Percentiles rank a stretch among this genome's conserved stretches.
Evolutionary conservation across 1,139 yeast genomes (phyloP).

Genomic region (Geotrichum australiense): DNA sequence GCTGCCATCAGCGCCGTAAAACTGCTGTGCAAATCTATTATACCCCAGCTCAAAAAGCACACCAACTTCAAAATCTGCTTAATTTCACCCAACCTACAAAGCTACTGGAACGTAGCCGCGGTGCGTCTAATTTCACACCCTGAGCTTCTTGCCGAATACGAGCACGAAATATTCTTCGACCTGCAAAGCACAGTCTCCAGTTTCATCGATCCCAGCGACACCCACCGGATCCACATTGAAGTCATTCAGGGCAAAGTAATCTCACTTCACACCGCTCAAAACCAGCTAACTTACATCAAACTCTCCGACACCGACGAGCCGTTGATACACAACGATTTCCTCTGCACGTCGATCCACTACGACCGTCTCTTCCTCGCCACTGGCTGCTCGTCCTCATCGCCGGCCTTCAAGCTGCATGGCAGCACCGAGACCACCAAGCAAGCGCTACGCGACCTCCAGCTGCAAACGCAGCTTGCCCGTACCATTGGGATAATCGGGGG

Average conservation of each 20-base stretch:
- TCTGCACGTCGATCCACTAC: slow-evolving; percentile 8
- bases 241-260: slow-evolving; percentile 13
- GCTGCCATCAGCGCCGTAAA: slow-evolving; percentile 9
- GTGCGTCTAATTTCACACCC: slow-evolving; percentile 11
- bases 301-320: slow-evolving; percentile 6
- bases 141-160: not conserved
- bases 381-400: slow-evolving; percentile 11
- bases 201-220: slow-evolving; percentile 1
- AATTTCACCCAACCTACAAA: slow-evolving; percentile 11
- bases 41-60: slow-evolving; percentile 6
- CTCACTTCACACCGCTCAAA: not conserved
- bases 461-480: slow-evolving; percentile 9
- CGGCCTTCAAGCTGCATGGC: slow-evolving; percentile 13
- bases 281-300: slow-evolving; percentile 1
- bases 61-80: slow-evolving; percentile 2
- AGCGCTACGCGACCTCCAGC: slow-evolving; percentile 4
- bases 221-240: not conserved
- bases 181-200: slow-evolving; percentile 2
- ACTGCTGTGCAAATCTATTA: slow-evolving; percentile 4
- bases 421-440: slow-evolving; percentile 6
- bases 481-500: slow-evolving; percentile 24
- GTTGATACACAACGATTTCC: not conserved
- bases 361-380: slow-evolving; percentile 11
- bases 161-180: slow-evolving; percentile 6
- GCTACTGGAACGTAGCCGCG: slow-evolving; percentile 15